Base-by-base conservation (phyloP, 306 rosid genomes). In the Bauhinia variegata region DNA sequence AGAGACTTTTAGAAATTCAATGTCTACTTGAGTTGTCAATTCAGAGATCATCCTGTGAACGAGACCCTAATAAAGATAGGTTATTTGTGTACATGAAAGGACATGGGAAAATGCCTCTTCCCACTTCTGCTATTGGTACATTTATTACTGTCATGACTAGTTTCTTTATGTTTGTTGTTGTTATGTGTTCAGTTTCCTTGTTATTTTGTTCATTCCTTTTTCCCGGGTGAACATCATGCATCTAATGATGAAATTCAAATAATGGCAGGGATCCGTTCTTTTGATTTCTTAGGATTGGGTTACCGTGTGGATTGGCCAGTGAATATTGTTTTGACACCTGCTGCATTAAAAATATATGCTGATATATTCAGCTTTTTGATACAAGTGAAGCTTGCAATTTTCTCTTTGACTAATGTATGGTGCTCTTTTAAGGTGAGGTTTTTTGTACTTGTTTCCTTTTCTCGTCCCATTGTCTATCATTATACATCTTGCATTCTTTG, bases 291-390 rank as follows among this genome's bases (percentile, higher is more conserved):
- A 72, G 97, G 97, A 78, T 72, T 93, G 76, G 98, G 98, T 71
- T 93, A 89, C 79, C 87, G 73, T 13, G 96, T 89, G 74, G 88
- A 89, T 62, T 89, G 98, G 98, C 98, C 98, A 4, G 77, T 93
- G 63, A 86, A 75, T 72, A 89, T 89, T 71, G 81, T 93, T 77
- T 76, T 89, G 83, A 89, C 96, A 30, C 89, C 97, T 41, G 83
- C 65, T 41, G 90, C 98, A 28, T 70, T 89, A 71, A 83, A 82
- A 79, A 78, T 86, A 74, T 89, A 93, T 77, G 81, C 98, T 49
- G 95, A 90, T 48, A 89, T 93, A 76, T 93, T 93, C 85, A 89
- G 87, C 85, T 93, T 93, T 83, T 80, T 89, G 80, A 82, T 93
- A 75, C 91, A 89, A 88, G 89, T 88, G 88, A 93, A 89, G 88